Evolutionary conservation across 2,329 filamentous ascomycete species (phyloP), one percentile per base, ranked within the genome.

Genomic region (Teratosphaeria viscida): DNA sequence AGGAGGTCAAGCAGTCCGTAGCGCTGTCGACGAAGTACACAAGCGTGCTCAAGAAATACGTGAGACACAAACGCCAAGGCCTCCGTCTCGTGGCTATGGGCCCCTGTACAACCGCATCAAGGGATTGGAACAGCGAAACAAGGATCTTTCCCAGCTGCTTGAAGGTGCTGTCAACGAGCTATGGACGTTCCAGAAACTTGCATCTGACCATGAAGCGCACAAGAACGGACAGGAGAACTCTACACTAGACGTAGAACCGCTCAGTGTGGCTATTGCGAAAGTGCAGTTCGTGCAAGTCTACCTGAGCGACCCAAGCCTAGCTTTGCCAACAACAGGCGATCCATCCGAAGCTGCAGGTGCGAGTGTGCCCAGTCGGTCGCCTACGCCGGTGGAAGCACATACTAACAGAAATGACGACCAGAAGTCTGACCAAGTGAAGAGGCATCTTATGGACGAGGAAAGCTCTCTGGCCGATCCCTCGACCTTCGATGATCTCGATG

Each of bases 1-100:
- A 35, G 82, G 89, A 57, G 91, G 90, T 69, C 87, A 88, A 71
- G 88, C 86, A 0, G 84, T 94, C 6, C 82, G 89, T n/a, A 88
- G 89, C 65, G 89, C 89, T 19, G 82, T 94, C 69, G 86, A 85
- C 8, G 90, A 95, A 73, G 87, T 92, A 56, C 83, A 83, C 61
- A 87, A 88, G 67, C 91, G 90, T 64, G 83, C 92, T 64, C 82
- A 87, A 67, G 82, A 81, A 34, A 78, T 87, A 35, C 86, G 89
- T 63, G 82, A 68, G 4, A 61, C 67, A 23, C 71, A 69, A 37
- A 69, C 70, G 5, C 70, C 71, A 34, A 56, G 34, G 19, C 32
- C 35, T 19, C 23, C 55, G 32, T 10, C 16, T 49, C 49, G 60
- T 19, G 56, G 39, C 23, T 53, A 55, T 11, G 49, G 54, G 2